Evolutionary conservation across 192 early-diverging fungal genomes (phyloP), one percentile per base, ranked within the genome.

Genomic region (Gigaspora rosea): DNA sequence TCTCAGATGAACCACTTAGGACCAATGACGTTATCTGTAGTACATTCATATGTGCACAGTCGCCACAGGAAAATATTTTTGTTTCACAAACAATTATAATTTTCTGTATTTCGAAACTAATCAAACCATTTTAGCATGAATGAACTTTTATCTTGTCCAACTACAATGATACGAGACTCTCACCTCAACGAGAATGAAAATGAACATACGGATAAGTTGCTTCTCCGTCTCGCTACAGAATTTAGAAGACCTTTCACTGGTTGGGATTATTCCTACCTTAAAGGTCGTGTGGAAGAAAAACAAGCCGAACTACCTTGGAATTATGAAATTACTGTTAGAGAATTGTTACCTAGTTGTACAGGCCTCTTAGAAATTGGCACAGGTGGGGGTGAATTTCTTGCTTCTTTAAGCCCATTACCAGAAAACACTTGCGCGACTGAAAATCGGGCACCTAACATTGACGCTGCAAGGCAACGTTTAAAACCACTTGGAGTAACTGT

Each of bases 211-310:
- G 27, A 27, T 12, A 33, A 65, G 16, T n/a, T 65, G 33, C 63
- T 72, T 57, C 70, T 12, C 32, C 70, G 56, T 72, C 70, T 72
- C 18, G 20, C 32, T 41, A 9, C 70, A 52, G 70, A 72, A 32
- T 72, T 72, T 46, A 72, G 36, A n/a, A 72, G n/a, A 20, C 70
- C 70, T 46, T 72, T 50, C 16, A 72, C 70, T 56, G 75, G 79
- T 8, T 80, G 79, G 79, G 74, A 80, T 52, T 80, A 72, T 54
- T 80, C 79, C 11, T 80, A 76, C 47, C 56, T 80, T n/a, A 62
- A 77, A 27, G 79, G 79, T n/a, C 75, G 79, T 12, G 70, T 76
- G 32, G 51, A 70, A 8, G 79, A 80, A 57, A 47, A 62, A 50
- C 36, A 56, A 20, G 51, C 54, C 5, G 63, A 36, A 13, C 41